These are phyloP conservation scores for Neospermospora avenae DNA, from an alignment of 2,329 filamentous ascomycete species.

Conservation along the genomic window DNA sequence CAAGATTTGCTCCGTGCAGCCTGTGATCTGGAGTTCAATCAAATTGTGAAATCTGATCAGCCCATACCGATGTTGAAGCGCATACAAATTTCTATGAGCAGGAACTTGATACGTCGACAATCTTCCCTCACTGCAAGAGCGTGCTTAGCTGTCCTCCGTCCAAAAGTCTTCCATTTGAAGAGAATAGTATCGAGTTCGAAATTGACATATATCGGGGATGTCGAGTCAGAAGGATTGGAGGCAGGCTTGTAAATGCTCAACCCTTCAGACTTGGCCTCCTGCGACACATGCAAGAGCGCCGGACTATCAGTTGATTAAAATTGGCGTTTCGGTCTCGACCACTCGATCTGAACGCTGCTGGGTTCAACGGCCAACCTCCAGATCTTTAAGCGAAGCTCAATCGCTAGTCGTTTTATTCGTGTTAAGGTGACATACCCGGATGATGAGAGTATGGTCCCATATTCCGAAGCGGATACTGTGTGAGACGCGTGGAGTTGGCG, in stretches of 20 bases:
- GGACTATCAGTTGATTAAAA: background rate
- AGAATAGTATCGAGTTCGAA: constrained; percentile 11
- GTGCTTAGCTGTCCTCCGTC: constrained; percentile 2
- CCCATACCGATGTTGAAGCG: constrained; percentile 5
- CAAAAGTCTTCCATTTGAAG: constrained; percentile 8
- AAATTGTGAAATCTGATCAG: constrained; percentile 8
- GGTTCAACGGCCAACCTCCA: constrained; percentile 1
- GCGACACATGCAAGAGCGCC: constrained; percentile 2
- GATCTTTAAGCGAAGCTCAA: constrained; percentile 10
- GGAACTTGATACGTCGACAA: background rate
- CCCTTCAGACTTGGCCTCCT: constrained; percentile 1
- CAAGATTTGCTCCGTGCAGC: constrained; percentile 2
- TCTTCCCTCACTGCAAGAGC: background rate
- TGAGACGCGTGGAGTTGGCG: background rate
- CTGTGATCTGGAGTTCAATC: constrained; percentile 5
- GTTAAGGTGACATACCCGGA: background rate
- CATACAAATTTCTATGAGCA: constrained; percentile 3
- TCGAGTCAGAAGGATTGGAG: constrained; percentile 1
- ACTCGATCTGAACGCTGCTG: constrained; percentile 7
- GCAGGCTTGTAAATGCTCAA: constrained; percentile 5
- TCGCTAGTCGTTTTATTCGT: constrained; percentile 1
- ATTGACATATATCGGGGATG: constrained; percentile 1
- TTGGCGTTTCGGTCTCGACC: constrained; percentile 4
- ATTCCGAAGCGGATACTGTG: background rate
- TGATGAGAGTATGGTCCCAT: background rate